Base-by-base conservation (phyloP, 2,329 filamentous ascomycete genomes). In the Fusarium sp. region DNA sequence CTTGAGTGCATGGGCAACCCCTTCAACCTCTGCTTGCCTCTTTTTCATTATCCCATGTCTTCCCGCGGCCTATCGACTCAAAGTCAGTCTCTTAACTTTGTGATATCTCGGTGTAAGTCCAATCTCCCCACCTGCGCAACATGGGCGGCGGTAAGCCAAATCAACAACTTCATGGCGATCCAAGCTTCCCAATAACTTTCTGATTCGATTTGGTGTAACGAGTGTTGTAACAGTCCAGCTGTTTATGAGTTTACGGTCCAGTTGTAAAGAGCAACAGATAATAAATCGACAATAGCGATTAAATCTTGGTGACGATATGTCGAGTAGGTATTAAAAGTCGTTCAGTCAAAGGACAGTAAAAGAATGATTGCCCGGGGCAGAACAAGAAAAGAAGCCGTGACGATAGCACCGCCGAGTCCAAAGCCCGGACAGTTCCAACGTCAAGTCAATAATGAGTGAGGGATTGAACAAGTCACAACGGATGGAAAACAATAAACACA, bases 191-290 rank as follows among this genome's bases (percentile, higher is more conserved):
- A 37, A 53, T 46, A 37, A 26, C 26, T 63, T 53, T 49, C 46
- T 58, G 46, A 60, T 46, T 71, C n/a, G 41, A 54, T 57, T 45
- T 50, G 46, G 40, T 41, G 50, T 57, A 61, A 53, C 40, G 57
- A 69, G 59, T 54, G 70, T 18, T 52, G 30, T 59, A 76, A 76
- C 76, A 75, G 74, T 75, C 73, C 76, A 75, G 76, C 76, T 69
- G 69, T 74, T 68, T 67, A 44, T 60, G n/a, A 13, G 30, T 20
- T 40, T 35, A 20, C 26, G 54, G 37, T 42, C 32, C 23, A 54
- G 27, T 17, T 55, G 35, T 30, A 74, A 67, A 50, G 62, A 67
- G 44, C 64, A 67, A 64, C 63, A 44, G 53, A 17, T 54, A 54
- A 38, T 46, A 50, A 15, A 15, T 45, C 58, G 57, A 55, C 50